Base-by-base conservation (phyloP, 2,329 filamentous ascomycete species). In the Metarhizium humberi region DNA sequence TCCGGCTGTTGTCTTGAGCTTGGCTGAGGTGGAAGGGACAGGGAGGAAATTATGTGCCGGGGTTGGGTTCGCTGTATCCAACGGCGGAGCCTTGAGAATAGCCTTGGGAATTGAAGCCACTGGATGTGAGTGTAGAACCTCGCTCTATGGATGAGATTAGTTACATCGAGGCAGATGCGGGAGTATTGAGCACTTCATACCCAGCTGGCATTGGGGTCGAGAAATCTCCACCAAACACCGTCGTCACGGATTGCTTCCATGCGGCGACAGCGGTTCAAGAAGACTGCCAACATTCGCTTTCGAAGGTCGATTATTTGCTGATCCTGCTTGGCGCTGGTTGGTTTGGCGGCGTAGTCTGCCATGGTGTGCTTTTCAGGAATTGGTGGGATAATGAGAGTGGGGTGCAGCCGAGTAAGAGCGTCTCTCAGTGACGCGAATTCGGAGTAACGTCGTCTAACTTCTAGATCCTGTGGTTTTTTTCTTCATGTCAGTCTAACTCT, bases 351-450 rank as follows among this genome's bases (percentile, higher is more conserved):
- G 68, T 99, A 99, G 70, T 99, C 94, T 58, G 92, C 92, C 87
- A 99, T 95, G 49, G 91, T 94, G 71, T 99, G 94, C 72, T 99
- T 99, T 74, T 99, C 95, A 25, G 94, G 94, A 65, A 99, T 99
- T 3, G 94, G 94, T 7, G 94, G 95, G 53, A 99, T 88, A 64
- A 99, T 88, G 46, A 99, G 80, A 0, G 94, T 99, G 7, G 95
- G 94, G 68, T 99, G 95, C 59, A 99, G 80, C 63, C 88, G 88
- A 50, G 92, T 91, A 32, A 99, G 80, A 3, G 92, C 92, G 64
- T 91, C 86, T 65, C 94, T 84, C 56, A 99, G 76, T 16, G 92
- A 96, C 40, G 90, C 88, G 66, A 99, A 99, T 71, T 99, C 94
- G 1, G 94, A 99, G 72, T 99, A 99, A 65, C 94, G 83, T 64